A percentile compares a stretch with the other conserved stretches of the same genome.
These are phyloP conservation scores for Colletotrichum melonis DNA, from an alignment of 2,329 filamentous ascomycete genomes.

Conservation along the genomic window DNA sequence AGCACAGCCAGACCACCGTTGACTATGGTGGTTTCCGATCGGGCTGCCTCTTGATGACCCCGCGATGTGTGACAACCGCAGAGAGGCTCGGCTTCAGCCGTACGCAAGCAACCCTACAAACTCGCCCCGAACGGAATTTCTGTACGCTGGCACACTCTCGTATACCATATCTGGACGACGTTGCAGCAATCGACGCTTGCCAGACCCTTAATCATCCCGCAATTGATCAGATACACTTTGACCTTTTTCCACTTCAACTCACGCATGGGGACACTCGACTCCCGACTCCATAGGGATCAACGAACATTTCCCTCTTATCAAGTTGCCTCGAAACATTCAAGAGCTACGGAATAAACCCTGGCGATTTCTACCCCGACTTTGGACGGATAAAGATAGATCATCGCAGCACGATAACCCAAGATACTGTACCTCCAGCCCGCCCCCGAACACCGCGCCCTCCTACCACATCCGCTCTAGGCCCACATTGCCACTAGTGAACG, in stretches of 20 bases:
- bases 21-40: not conserved
- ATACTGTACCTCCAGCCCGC: not conserved
- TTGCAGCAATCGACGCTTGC: not conserved
- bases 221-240: not conserved
- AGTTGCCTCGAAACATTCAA: not conserved
- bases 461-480: slow-evolving; percentile 2
- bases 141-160: not conserved
- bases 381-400: not conserved
- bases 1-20: slow-evolving; percentile 4
- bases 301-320: not conserved
- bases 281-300: not conserved
- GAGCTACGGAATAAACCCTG: not conserved
- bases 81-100: slow-evolving; percentile 12
- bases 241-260: not conserved
- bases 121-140: not conserved
- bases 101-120: not conserved
- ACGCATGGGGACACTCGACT: not conserved
- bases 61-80: not conserved
- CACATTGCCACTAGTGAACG: not conserved
- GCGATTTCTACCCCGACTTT: not conserved
- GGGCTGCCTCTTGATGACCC: slow-evolving; percentile 7
- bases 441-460: not conserved
- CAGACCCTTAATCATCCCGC: not conserved
- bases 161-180: not conserved
- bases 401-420: not conserved